These are phyloP conservation scores for Penicillium corylophilum DNA, from an alignment of 2,329 filamentous ascomycete genomes.

Conservation along the genomic window DNA sequence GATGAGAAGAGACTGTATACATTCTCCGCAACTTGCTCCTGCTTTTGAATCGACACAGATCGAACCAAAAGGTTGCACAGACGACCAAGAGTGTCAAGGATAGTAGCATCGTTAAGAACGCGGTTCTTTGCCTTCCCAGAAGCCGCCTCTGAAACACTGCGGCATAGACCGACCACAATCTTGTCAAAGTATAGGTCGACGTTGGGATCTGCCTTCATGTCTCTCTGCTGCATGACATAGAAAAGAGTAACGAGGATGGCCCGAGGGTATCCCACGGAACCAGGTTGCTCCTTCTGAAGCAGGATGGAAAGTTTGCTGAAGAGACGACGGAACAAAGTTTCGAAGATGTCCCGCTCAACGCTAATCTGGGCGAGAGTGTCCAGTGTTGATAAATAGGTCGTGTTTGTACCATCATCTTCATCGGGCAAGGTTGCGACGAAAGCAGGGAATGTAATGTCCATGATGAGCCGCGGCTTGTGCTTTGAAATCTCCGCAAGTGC, in stretches of 20 bases:
- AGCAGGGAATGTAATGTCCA: constrained; percentile 64
- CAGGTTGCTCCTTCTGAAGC: constrained; percentile 48
- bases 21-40: constrained; percentile 53
- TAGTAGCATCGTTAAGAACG: constrained; percentile 50
- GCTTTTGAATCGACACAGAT: constrained; percentile 52
- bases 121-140: constrained; percentile 34
- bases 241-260: constrained; percentile 62
- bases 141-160: constrained; percentile 39
- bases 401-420: constrained; percentile 47
- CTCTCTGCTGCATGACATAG: constrained; percentile 59
- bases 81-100: constrained; percentile 60
- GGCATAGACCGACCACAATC: constrained; percentile 48
- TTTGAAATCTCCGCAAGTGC: constrained; percentile 62
- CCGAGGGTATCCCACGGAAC: constrained; percentile 55
- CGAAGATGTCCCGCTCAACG: constrained; percentile 61
- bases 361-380: constrained; percentile 66
- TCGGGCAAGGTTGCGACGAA: constrained; percentile 66
- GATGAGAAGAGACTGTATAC: constrained; percentile 54
- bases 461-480: constrained; percentile 61
- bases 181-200: constrained; percentile 51
- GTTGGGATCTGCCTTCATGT: constrained; percentile 42
- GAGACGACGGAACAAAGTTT: constrained; percentile 61
- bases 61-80: constrained; percentile 61
- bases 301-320: constrained; percentile 63
- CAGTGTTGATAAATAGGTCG: constrained; percentile 55